A percentile compares a stretch with the other conserved stretches of the same genome.
Evolutionary conservation across 164 flowering plant genomes (phyloP).

Genomic region (Annona squamosa): DNA sequence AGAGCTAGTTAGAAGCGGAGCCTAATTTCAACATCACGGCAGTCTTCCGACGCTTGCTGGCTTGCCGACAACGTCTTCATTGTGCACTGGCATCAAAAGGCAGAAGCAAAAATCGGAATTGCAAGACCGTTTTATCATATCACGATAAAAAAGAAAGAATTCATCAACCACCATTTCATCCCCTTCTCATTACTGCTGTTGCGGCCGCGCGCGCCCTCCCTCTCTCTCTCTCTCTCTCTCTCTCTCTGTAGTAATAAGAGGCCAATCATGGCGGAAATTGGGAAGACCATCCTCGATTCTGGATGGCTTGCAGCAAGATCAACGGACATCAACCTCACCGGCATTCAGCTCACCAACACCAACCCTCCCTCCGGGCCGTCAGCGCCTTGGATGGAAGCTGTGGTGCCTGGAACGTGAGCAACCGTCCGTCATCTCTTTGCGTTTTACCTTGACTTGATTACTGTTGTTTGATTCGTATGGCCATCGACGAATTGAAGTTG

Average conservation of each 20-base stretch:
- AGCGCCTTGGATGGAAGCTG: conserved; percentile 83
- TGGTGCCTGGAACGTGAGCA: conserved; percentile 90
- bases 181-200: too few relatives aligned
- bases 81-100: too few relatives aligned
- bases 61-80: too few relatives aligned
- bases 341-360: conserved; percentile 82
- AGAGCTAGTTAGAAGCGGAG: too few relatives aligned
- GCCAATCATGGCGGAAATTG: conserved; percentile 43
- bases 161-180: too few relatives aligned
- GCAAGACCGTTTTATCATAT: too few relatives aligned
- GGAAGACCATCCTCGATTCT: conserved; percentile 61
- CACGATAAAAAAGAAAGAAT: too few relatives aligned
- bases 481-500: neutral
- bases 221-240: too few relatives aligned
- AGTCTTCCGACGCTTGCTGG: too few relatives aligned
- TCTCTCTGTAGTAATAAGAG: neutral
- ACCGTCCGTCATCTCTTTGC: neutral
- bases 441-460: neutral
- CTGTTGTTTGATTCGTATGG: neutral
- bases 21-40: too few relatives aligned
- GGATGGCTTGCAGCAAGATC: conserved; percentile 97
- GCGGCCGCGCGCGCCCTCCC: neutral
- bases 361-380: conserved; percentile 39
- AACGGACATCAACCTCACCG: conserved; percentile 57
- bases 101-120: too few relatives aligned